A percentile compares a stretch with the other conserved stretches of the same genome.
phyloP scores from a whole-genome alignment of 2,329 filamentous ascomycete genomes.

The Juglanconis oblonga region DNA sequence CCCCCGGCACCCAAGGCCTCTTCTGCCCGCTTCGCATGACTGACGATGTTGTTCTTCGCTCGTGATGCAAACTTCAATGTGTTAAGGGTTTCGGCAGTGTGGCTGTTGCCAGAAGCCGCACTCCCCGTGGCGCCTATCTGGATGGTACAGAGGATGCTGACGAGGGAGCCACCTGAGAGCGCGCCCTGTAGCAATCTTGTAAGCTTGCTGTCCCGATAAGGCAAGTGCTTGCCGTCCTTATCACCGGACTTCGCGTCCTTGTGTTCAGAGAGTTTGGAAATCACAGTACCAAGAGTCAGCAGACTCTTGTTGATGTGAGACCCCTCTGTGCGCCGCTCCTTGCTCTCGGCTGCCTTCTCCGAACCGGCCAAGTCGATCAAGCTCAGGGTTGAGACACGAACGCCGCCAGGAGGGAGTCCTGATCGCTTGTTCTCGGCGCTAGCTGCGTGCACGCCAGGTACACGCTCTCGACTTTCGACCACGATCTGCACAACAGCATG shows the following conservation, averaged over 20 bases:
- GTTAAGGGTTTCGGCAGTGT: slow-evolving; percentile 87
- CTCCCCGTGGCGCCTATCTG: slow-evolving; percentile 79
- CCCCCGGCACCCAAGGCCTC: slow-evolving; percentile 77
- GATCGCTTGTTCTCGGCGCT: slow-evolving; percentile 62
- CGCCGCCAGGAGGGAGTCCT: slow-evolving; percentile 75
- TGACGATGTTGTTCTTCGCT: slow-evolving; percentile 97
- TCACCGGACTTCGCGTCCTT: slow-evolving; percentile 71
- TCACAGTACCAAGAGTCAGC: slow-evolving; percentile 91
- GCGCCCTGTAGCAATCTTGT: slow-evolving; percentile 90
- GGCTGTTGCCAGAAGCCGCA: slow-evolving; percentile 66
- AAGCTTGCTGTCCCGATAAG: slow-evolving; percentile 96
- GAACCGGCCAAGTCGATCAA: slow-evolving; percentile 96
- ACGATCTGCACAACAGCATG: slow-evolving; percentile 99
- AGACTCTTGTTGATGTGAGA: slow-evolving; percentile 99
- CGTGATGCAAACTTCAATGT: slow-evolving; percentile 95
- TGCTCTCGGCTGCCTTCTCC: slow-evolving; percentile 91
- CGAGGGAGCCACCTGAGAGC: slow-evolving; percentile 86
- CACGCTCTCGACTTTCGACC: slow-evolving; percentile 89
- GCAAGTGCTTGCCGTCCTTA: slow-evolving; percentile 87
- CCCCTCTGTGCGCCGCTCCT: slow-evolving; percentile 89
- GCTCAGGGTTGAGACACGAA: slow-evolving; percentile 91
- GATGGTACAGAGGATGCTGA: slow-evolving; percentile 97
- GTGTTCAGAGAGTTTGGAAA: slow-evolving; percentile 83
- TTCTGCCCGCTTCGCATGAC: slow-evolving; percentile 91
- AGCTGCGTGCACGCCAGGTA: slow-evolving; percentile 47